Evolutionary conservation across 2,329 filamentous ascomycete genomes (phyloP).

Genomic region (Phialocephala sp.): DNA sequence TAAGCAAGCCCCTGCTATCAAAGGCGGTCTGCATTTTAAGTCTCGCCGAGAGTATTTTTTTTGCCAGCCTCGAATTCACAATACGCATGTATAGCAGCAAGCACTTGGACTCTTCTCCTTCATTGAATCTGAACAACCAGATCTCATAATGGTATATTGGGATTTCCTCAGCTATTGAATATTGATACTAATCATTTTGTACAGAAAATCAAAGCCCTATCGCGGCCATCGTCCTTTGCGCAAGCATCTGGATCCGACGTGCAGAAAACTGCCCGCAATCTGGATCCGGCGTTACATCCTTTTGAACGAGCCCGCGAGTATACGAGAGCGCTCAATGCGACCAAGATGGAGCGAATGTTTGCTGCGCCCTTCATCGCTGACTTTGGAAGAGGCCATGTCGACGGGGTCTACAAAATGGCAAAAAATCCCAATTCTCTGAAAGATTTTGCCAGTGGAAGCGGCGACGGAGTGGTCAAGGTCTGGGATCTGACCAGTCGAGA

Average conservation of each 20-base stretch:
- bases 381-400: constrained; percentile 88
- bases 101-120: too few species aligned
- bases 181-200: too few species aligned
- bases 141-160: constrained; percentile 37
- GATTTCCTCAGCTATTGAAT: too few species aligned
- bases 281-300: constrained; percentile 74
- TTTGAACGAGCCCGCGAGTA: constrained; percentile 92
- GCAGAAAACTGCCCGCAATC: constrained; percentile 69
- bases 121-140: not conserved
- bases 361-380: constrained; percentile 83
- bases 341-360: constrained; percentile 94
- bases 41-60: constrained; percentile 18
- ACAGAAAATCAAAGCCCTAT: constrained; percentile 68
- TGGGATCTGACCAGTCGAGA: constrained; percentile 80
- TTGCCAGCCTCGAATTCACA: constrained; percentile 16
- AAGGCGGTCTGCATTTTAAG: constrained; percentile 24
- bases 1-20: constrained; percentile 33
- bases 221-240: constrained; percentile 66
- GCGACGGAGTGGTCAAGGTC: constrained; percentile 92
- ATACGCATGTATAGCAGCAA: constrained; percentile 26
- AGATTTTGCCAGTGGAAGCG: constrained; percentile 80
- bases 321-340: constrained; percentile 78
- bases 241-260: constrained; percentile 72
- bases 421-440: constrained; percentile 79
- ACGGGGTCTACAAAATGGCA: constrained; percentile 67